Evolutionary conservation across 2,329 filamentous ascomycete genomes (phyloP).

Genomic region (Macrophomina tecta): DNA sequence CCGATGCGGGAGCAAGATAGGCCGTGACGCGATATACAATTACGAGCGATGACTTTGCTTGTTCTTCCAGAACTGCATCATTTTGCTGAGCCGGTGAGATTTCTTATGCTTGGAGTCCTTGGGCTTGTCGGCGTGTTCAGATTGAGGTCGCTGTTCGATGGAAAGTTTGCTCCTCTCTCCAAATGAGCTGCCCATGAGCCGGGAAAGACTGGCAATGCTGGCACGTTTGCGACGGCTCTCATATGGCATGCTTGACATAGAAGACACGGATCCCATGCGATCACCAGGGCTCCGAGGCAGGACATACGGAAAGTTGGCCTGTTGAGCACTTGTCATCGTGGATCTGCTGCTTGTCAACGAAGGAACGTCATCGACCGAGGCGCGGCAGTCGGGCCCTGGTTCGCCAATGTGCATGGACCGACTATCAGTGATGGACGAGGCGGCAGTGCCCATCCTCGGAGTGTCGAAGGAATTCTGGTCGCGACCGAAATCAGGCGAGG

Average conservation of each 20-base stretch:
- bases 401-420: conserved; percentile 76
- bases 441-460: conserved; percentile 74
- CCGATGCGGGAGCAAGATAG: conserved; percentile 18
- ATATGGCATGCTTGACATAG: conserved; percentile 45
- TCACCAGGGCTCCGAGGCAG: conserved; percentile 51
- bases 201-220: conserved; percentile 77
- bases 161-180: conserved; percentile 77
- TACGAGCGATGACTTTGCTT: conserved; percentile 35
- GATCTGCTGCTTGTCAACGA: conserved; percentile 79
- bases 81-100: conserved; percentile 71
- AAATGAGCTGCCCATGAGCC: conserved; percentile 68
- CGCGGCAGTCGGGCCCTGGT: conserved; percentile 71
- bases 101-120: conserved; percentile 70
- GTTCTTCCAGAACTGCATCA: conserved; percentile 79
- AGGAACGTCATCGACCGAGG: conserved; percentile 75
- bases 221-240: conserved; percentile 72
- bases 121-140: conserved; percentile 61
- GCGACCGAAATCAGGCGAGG: conserved; percentile 69
- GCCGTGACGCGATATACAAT: conserved; percentile 21
- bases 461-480: conserved; percentile 69
- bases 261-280: conserved; percentile 49
- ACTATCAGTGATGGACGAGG: conserved; percentile 75
- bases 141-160: conserved; percentile 62
- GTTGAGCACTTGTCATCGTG: conserved; percentile 74
- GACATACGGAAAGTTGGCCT: conserved; percentile 47